Evolutionary conservation across 495 filamentous ascomycete species (phyloP).

Genomic region (Aspergillus ellipticus): DNA sequence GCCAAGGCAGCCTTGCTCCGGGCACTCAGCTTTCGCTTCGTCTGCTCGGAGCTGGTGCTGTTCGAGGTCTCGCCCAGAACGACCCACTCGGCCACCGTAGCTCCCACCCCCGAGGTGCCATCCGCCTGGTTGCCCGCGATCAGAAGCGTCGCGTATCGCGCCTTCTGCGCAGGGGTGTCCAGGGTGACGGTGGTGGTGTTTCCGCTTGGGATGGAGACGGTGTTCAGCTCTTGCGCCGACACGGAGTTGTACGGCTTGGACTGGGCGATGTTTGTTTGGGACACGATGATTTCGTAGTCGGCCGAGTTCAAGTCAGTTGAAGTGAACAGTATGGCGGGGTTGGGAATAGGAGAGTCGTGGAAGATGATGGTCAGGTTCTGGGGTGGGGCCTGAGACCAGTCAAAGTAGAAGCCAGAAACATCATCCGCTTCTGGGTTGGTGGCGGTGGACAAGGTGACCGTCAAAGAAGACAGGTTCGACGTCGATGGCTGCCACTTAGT

Average conservation of each 20-base stretch:
- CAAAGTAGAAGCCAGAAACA: conserved; percentile 52
- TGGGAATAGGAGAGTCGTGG: conserved; percentile 40
- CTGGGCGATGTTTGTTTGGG: conserved; percentile 26
- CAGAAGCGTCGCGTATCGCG: conserved; percentile 43
- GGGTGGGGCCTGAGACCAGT: conserved; percentile 65
- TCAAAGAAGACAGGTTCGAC: conserved; percentile 45
- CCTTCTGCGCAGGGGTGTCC: conserved; percentile 26
- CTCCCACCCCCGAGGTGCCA: conserved; percentile 49
- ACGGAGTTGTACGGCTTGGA: conserved; percentile 36
- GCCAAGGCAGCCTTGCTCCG: neutral
- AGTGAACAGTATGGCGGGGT: conserved; percentile 13
- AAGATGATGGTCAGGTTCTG: conserved; percentile 53
- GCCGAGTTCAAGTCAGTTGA: neutral
- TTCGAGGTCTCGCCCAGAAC: conserved; percentile 36
- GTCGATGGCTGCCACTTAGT: conserved; percentile 69
- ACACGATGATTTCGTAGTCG: conserved; percentile 17
- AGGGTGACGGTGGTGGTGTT: conserved; percentile 50
- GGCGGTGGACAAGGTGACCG: conserved; percentile 44
- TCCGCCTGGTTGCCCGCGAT: conserved; percentile 47
- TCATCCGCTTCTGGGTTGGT: conserved; percentile 40
- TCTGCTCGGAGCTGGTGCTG: neutral
- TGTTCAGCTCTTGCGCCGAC: conserved; percentile 20
- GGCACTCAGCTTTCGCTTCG: conserved; percentile 15
- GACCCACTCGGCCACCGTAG: conserved; percentile 71
- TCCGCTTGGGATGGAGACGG: conserved; percentile 35